Evolutionary conservation across 1,284 basidiomycete genomes (phyloP).

Genomic region (Paramarasmius palmivorus): DNA sequence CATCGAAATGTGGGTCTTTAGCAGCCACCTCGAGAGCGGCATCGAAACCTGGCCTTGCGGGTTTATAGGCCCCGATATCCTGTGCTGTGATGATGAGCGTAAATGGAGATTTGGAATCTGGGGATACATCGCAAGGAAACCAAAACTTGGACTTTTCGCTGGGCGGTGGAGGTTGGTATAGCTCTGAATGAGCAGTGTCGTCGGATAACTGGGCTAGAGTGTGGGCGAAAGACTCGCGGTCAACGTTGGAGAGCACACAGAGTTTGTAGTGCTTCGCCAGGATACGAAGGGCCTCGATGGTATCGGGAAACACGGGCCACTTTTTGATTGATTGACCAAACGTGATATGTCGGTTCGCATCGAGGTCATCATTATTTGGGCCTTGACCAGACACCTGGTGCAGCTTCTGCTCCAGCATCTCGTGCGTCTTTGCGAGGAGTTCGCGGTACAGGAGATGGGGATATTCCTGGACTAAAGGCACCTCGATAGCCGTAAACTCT

Average conservation of each 20-base stretch:
- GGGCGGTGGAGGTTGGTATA: conserved; percentile 22
- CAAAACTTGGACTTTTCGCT: conserved; percentile 32
- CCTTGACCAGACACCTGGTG: conserved; percentile 22
- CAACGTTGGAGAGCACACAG: conserved; percentile 73
- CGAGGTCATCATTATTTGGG: conserved; percentile 14
- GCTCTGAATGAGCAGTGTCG: conserved; percentile 18
- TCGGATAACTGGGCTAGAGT: conserved; percentile 56
- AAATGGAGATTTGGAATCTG: conserved; percentile 52
- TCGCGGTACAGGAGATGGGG: conserved; percentile 60
- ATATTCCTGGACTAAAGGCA: conserved; percentile 53
- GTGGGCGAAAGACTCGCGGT: conserved; percentile 58
- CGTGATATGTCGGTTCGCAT: conserved; percentile 29
- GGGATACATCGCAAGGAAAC: conserved; percentile 35
- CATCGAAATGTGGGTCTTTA: conserved; percentile 37
- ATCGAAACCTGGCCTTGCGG: conserved; percentile 54
- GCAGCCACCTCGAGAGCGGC: conserved; percentile 48
- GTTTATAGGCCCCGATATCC: conserved; percentile 69
- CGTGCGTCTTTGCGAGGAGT: conserved; percentile 54
- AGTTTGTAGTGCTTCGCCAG: conserved; percentile 65
- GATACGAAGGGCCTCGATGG: conserved; percentile 53
- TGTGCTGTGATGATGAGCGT: conserved; percentile 65
- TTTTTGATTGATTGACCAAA: conserved; percentile 60
- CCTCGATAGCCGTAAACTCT: conserved; percentile 54
- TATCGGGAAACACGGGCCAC: conserved; percentile 71
- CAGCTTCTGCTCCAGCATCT: conserved; percentile 38